Conservation (phyloP, 2,329 filamentous ascomycete genomes). For the Colletotrichum eremochloae region DNA sequence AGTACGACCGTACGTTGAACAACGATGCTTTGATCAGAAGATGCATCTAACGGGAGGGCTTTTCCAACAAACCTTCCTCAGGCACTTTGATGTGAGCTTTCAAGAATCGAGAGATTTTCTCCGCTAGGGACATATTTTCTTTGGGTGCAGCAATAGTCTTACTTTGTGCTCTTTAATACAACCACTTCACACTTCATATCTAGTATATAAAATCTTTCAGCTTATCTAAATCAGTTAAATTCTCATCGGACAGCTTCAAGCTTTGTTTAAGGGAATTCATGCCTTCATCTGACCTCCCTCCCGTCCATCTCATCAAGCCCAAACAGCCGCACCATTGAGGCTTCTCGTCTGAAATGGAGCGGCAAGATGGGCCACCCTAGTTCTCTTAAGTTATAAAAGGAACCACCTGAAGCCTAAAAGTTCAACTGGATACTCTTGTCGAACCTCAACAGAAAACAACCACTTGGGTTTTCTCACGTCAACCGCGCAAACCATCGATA, state of each 20-base stretch:
- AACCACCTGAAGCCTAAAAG: background rate
- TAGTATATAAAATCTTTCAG: background rate
- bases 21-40: no score
- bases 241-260: background rate
- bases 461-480: background rate
- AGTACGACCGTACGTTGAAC: no score
- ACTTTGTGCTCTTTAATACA: background rate
- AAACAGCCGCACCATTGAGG: background rate
- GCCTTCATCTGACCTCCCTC: background rate
- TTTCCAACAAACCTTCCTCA: no score
- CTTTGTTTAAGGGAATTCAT: background rate
- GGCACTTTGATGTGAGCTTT: no score
- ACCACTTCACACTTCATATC: background rate
- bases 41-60: no score
- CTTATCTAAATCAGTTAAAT: background rate
- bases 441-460: background rate
- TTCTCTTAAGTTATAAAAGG: background rate
- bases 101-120: no score
- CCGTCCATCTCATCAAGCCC: background rate
- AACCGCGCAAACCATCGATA: background rate
- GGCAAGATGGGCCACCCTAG: background rate
- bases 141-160: no score
- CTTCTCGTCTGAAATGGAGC: background rate
- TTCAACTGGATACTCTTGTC: background rate
- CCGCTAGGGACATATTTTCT: no score